Evolutionary conservation across 805 yeast genomes (phyloP), one percentile per base, ranked within the genome.

Genomic region (Lipomyces oligophaga): DNA sequence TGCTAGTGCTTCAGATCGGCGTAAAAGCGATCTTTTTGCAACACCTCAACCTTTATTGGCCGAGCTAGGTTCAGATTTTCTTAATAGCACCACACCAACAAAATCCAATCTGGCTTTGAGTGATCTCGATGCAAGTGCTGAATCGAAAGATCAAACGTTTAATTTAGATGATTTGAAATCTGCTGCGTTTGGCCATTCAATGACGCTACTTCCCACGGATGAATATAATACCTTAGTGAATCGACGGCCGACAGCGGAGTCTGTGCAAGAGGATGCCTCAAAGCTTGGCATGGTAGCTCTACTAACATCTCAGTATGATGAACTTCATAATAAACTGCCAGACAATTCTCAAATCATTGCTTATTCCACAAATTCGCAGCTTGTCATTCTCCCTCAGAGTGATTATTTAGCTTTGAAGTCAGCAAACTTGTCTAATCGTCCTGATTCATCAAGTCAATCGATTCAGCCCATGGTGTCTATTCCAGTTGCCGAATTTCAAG

Each of bases 351-450:
- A 13, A 13, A 5, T 34, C 15, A 19, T 11, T 16, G 25, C 3
- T 10, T 24, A 34, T 16, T n/a, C 38, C 11, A 3, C 3, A 13
- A n/a, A n/a, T n/a, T n/a, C n/a, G n/a, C n/a, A n/a, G n/a, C 24
- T 42, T 43, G 53, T 52, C 6, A 38, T 60, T 8, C 43, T 65
- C 13, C 43, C 58, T 6, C 42, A 52, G 28, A 53, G 46, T 13
- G 62, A 59, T 24, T 47, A 55, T 36, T 48, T 44, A 7, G 34
- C n/a, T n/a, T n/a, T n/a, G n/a, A n/a, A n/a, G 35, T 20, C 15
- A 10, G 15, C 11, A 15, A 18, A 13, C n/a, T 11, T 21, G 8
- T 28, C 50, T 5, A 13, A 30, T 5, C 47, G 41, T 10, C 32
- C 43, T 16, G 38, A 43, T 24, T 26, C 34, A 26, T 52, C 52